Evolutionary conservation across 2,329 filamentous ascomycete species (phyloP).

Genomic region (Fusarium nodosum): DNA sequence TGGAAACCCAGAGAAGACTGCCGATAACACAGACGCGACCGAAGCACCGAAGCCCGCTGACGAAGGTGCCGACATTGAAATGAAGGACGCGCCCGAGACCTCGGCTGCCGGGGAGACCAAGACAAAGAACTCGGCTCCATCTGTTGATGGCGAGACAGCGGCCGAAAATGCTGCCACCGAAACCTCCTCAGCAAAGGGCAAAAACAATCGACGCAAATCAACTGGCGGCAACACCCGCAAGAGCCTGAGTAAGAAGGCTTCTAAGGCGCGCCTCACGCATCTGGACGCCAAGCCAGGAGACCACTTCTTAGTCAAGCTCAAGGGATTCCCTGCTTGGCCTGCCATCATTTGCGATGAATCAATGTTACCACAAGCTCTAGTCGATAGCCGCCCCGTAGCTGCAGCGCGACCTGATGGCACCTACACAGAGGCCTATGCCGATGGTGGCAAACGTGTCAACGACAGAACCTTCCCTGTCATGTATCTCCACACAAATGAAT

Average conservation of each 20-base stretch:
- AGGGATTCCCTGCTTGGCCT: slow-evolving; percentile 95
- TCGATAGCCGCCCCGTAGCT: slow-evolving; percentile 85
- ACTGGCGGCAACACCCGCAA: slow-evolving; percentile 77
- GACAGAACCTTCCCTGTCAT: slow-evolving; percentile 94
- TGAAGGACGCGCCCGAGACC: slow-evolving; percentile 54
- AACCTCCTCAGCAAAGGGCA: slow-evolving; percentile 51
- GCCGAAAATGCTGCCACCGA: slow-evolving; percentile 48
- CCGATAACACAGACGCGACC: slow-evolving; percentile 48
- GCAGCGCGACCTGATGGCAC: slow-evolving; percentile 85
- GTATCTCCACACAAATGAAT: slow-evolving; percentile 96
- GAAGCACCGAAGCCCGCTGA: slow-evolving; percentile 49
- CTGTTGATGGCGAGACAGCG: slow-evolving; percentile 48
- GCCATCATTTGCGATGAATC: slow-evolving; percentile 93
- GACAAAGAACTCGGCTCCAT: slow-evolving; percentile 45
- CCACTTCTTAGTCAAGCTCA: slow-evolving; percentile 92
- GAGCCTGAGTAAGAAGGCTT: slow-evolving; percentile 89
- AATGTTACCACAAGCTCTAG: slow-evolving; percentile 86
- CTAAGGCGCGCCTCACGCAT: slow-evolving; percentile 77
- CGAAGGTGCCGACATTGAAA: slow-evolving; percentile 67
- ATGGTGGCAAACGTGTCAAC: slow-evolving; percentile 86
- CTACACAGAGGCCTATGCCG: slow-evolving; percentile 87
- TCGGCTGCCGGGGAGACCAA: slow-evolving; percentile 50
- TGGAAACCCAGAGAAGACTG: slow-evolving; percentile 51
- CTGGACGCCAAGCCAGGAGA: slow-evolving; percentile 90
- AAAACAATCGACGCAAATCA: slow-evolving; percentile 80